Base-by-base conservation (phyloP, 768 basidiomycete species). In the Suillus plorans region DNA sequence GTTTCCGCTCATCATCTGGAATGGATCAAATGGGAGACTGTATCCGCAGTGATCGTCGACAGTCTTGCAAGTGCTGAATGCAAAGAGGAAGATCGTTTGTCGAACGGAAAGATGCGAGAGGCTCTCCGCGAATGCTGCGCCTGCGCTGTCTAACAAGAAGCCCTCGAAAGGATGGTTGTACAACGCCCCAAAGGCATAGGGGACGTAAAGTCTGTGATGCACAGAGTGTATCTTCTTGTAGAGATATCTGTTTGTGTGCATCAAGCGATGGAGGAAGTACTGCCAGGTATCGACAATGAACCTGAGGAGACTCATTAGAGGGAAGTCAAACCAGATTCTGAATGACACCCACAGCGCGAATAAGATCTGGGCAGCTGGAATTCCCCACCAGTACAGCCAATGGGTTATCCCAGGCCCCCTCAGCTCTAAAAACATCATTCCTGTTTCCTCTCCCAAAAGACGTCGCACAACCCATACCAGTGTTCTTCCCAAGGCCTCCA, bases 141-240 rank as follows among this genome's bases (percentile, higher is more conserved):
- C 95, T 36, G 91, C 75, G 2, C 89, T 86, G 76, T 99, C 97
- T 68, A 99, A 84, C 2, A 97, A 66, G 73, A 99, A 89, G 1
- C 96, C 97, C 74, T 99, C 97, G 42, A 99, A 70, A 0, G 96
- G 96, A 74, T 99, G 97, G 76, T 99, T 99, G 83, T 99, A 99
- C 5, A 99, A 81, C 22, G 97, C 91, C 20, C 97, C 97, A 71
- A 91, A 99, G 0, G 97, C 94, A 73, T 97, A 99, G 1, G 97
- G 96, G 8, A 97, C 95, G 74, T 99, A 97, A 9, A 99, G 87
- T 10, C 95, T 85, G 75, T 99, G 97, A 77, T 99, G 97, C 77
- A 90, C 89, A 0, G 94, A 94, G 76, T 99, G 97, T 68, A 98
- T 82, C 61, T 92, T 87, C 68, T 88, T 91, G 80, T 97, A 99